Base-by-base conservation (phyloP, 1,284 basidiomycete species). In the Coniophora puteana region DNA sequence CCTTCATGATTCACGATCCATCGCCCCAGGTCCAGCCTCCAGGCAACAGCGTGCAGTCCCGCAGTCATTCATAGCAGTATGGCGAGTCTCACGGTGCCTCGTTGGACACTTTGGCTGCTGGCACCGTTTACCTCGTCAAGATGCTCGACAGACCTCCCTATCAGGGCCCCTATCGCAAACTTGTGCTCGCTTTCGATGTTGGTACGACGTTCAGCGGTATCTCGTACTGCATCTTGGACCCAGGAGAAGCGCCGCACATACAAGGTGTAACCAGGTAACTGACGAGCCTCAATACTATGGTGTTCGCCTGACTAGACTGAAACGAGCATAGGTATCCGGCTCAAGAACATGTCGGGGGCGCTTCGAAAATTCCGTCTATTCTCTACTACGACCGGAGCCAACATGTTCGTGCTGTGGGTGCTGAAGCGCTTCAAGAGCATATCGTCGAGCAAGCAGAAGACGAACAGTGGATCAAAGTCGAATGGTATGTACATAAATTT, bases 361-460 rank as follows among this genome's bases (percentile, higher is more conserved):
- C 75, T 38, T 71, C 66, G 6, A 80, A 80, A 53, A 76, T 80
- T 21, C 78, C 78, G 5, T 72, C 76, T 0, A 60, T 78, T 20
- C 55, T 80, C 11, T 78, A 69, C 48, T 81, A 81, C 50, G 69
- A 72, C 45, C 50, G 51, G n/a, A 46, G 58, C 5, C 76, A 76
- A 1, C 52, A 48, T 0, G 63, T 72, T 13, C 58, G 64, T 34
- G 74, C 74, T 5, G 65, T 68, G 25, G 78, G 79, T 12, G 75
- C 77, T 8, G 76, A 80, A 48, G 72, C 75, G 1, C 53, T 62
- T n/a, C 57, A 61, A 14, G 69, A 72, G 26, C 62, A 59, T 16
- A 59, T 69, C 27, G 53, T 63, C 16, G 61, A 69, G 16, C 55
- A 55, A 37, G 71, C 70, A 0, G 70, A 72, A 36, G 72, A 76